Evolutionary conservation across 768 basidiomycete genomes (phyloP), one percentile per base, ranked within the genome.

Genomic region (Trametes maxima): DNA sequence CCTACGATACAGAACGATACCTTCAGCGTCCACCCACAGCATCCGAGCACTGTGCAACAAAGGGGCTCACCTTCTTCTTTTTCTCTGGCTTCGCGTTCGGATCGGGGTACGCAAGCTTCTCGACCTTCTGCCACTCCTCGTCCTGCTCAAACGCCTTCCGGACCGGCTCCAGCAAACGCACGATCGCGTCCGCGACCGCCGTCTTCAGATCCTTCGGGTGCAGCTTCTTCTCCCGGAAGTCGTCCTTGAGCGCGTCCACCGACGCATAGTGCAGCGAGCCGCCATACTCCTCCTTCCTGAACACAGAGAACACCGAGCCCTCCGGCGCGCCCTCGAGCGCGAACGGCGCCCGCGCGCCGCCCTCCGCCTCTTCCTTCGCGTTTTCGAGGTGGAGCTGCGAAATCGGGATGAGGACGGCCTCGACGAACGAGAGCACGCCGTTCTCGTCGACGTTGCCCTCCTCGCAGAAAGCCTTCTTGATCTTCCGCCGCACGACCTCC

Each of bases 391-490:
- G 83, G 37, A 97, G 77, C 68, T 90, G 78, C 70, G 85, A 88
- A 67, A 96, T 86, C 35, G 94, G 94, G 67, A 97, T 91, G 60
- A 95, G 73, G n/a, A 96, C 95, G 14, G 90, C 87, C 66, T 89
- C 78, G 62, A 88, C 82, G 78, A 98, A 98, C 1, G 91, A 79
- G 5, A 97, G 82, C 0, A 98, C 77, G 25, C 94, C 96, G 74
- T 99, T 99, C 24, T 91, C 94, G 46, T 85, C 82, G 52, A 86
- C 77, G 70, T 91, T 94, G 16, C 95, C 95, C 68, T 95, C 94
- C 68, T 96, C 94, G 74, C 95, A 98, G 72, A 96, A 94, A 0
- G 97, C 95, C 22, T 80, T 79, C 74, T 91, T 94, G 75, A 98
- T 85, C 79, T 98, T 98, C 75, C 86, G 88, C 69, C 89, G 88